Base-by-base conservation (phyloP, 352 stramenopile species). In the Globisporangium nodosum region DNA sequence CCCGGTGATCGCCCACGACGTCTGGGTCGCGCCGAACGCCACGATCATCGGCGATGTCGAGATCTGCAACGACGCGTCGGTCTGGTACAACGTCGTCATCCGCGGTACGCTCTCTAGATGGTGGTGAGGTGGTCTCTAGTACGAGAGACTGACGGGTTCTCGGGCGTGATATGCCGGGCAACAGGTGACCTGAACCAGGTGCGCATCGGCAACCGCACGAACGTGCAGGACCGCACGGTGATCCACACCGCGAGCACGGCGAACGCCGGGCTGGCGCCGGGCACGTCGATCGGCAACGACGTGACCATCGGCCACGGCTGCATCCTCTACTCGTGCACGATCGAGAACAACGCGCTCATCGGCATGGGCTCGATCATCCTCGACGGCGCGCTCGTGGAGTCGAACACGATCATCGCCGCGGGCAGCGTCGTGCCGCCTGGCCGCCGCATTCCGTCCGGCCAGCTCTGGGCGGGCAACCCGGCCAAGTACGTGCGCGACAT, bases 81-180 rank as follows among this genome's bases (percentile, higher is more conserved):
- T 99, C 64, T 98, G 94, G 76, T 99, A 99, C 81, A 97, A 97
- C 73, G 88, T 97, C 33, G 86, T 98, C 53, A 93, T 99, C 62
- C 87, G 96, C 69, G 94, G 45, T 49, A 27, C 45, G 45, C n/a
- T 6, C 16, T 48, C 42, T 7, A 6, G 43, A 40, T 21, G 21
- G 20, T 27, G 24, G 24, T 3, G 24, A 1, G 24, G 1, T 27
- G 24, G 1, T 27, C 24, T 27, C 24, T 27, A 33, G 33, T 16
- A 47, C 18, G 13, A 8, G 6, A 21, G 33, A 30, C 20, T 54
- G 13, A 54, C 43, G 13, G 8, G 8, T 15, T 35, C 5, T 35
- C 42, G 16, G 15, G 42, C 5, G 18, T 47, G 42, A 4, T n/a
- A n/a, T 48, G 42, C 13, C 40, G 40, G 16, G 16, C 5, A 8